Conservation (phyloP, 2,329 filamentous ascomycete species). For the Chaetomiaceae sp. region DNA sequence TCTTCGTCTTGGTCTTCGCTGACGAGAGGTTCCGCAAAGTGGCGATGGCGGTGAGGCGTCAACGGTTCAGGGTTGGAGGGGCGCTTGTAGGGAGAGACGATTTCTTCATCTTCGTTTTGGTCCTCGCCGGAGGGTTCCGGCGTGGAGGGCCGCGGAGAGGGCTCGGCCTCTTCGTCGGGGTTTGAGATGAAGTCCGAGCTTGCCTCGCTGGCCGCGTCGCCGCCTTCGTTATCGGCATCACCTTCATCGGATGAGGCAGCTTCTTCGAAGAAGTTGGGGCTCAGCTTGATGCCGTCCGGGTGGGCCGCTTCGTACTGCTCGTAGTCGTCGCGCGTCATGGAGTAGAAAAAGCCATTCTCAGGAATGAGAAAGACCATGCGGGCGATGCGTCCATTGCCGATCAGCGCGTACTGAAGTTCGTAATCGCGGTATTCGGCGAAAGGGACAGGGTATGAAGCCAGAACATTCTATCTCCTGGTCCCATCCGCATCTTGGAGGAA, state of each 20-base stretch:
- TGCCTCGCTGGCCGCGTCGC: background rate
- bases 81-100: background rate
- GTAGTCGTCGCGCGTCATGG: background rate
- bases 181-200: slow-evolving; percentile 7
- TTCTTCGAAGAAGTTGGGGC: background rate
- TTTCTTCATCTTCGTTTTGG: too few relatives aligned
- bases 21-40: too few relatives aligned
- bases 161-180: slow-evolving; percentile 4
- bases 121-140: background rate
- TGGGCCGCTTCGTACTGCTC: background rate
- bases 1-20: background rate
- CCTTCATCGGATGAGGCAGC: background rate
- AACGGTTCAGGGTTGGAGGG: background rate
- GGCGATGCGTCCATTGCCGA: background rate
- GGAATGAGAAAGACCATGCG: background rate
- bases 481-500: background rate
- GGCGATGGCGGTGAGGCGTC: background rate
- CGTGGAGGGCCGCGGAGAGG: too few relatives aligned
- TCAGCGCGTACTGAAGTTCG: background rate
- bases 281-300: background rate
- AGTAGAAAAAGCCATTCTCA: background rate
- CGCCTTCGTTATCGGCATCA: background rate
- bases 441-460: slow-evolving; percentile 3
- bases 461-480: background rate
- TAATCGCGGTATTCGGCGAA: background rate